A percentile compares a stretch with the other conserved stretches of the same genome.
These are phyloP conservation scores for Penicillium psychrosexuale DNA, from an alignment of 2,329 filamentous ascomycete genomes.

Conservation along the genomic window DNA sequence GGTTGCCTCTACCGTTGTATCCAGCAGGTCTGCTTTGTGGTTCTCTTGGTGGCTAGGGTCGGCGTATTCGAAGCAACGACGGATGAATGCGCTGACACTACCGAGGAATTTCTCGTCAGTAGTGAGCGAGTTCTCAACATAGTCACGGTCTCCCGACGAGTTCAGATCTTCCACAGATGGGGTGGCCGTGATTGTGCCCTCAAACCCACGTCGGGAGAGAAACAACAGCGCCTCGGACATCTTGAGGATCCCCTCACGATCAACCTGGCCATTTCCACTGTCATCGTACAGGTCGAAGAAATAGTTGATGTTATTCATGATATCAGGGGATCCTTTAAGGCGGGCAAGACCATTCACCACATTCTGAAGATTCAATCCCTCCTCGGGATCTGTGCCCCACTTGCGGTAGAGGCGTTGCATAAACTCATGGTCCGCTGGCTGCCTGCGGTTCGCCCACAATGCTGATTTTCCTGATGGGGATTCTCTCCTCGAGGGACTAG, in stretches of 20 bases:
- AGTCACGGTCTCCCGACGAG: conserved; percentile 33
- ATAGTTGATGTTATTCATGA: conserved; percentile 96
- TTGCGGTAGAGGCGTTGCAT: conserved; percentile 80
- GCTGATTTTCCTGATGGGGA: conserved; percentile 50
- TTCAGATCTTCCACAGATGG: conserved; percentile 56
- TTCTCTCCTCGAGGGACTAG: conserved; percentile 56
- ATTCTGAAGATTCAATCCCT: conserved; percentile 81
- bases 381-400: conserved; percentile 78
- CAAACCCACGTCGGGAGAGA: conserved; percentile 81
- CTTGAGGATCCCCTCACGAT: conserved; percentile 87
- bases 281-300: conserved; percentile 98
- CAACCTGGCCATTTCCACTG: conserved; percentile 82
- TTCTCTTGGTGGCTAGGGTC: conserved; percentile 79
- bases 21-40: conserved; percentile 41
- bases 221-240: conserved; percentile 95
- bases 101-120: conserved; percentile 85
- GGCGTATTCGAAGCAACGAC: conserved; percentile 95
- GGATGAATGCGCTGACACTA: conserved; percentile 92
- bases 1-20: conserved; percentile 29
- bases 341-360: conserved; percentile 86
- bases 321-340: conserved; percentile 89
- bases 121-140: conserved; percentile 49
- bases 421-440: conserved; percentile 92
- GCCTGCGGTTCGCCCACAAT: conserved; percentile 57
- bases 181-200: conserved; percentile 67